Evolutionary conservation across 164 flowering plant species (phyloP).

Genomic region (Berberis vulgaris): DNA sequence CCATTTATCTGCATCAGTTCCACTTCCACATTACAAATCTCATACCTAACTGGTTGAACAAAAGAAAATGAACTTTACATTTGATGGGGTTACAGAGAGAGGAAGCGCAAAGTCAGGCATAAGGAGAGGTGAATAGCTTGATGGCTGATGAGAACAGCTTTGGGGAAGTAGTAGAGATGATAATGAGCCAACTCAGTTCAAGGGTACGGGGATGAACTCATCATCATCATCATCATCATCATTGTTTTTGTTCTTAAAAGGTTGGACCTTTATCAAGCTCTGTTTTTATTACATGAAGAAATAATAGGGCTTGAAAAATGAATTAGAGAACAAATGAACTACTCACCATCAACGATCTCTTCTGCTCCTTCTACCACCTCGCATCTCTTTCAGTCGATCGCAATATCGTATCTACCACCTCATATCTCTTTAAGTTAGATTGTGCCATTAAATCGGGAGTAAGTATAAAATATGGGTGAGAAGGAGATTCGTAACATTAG

Average conservation of each 20-base stretch:
- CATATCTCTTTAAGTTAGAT: no score
- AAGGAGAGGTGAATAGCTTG: slow-evolving; percentile 76
- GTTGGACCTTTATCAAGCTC: no score
- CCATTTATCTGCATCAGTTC: slow-evolving; percentile 64
- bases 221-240: not conserved
- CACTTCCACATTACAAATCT: slow-evolving; percentile 79
- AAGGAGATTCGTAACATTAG: no score
- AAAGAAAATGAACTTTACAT: not conserved
- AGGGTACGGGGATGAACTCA: not conserved
- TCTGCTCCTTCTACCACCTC: no score
- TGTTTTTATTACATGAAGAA: no score
- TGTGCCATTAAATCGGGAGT: no score
- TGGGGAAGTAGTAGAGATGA: slow-evolving; percentile 69
- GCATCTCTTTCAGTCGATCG: no score
- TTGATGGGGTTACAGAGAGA: slow-evolving; percentile 7
- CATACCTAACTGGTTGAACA: slow-evolving; percentile 39
- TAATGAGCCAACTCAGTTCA: slow-evolving; percentile 47
- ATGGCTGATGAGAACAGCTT: slow-evolving; percentile 41
- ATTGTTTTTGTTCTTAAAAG: not conserved
- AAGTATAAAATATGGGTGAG: no score
- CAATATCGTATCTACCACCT: no score
- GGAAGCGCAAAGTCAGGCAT: slow-evolving; percentile 40
- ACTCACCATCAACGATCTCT: no score
- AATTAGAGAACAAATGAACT: no score
- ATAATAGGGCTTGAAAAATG: no score